Conservation (phyloP, 305 asterid species). For the Salvia sclarea region DNA sequence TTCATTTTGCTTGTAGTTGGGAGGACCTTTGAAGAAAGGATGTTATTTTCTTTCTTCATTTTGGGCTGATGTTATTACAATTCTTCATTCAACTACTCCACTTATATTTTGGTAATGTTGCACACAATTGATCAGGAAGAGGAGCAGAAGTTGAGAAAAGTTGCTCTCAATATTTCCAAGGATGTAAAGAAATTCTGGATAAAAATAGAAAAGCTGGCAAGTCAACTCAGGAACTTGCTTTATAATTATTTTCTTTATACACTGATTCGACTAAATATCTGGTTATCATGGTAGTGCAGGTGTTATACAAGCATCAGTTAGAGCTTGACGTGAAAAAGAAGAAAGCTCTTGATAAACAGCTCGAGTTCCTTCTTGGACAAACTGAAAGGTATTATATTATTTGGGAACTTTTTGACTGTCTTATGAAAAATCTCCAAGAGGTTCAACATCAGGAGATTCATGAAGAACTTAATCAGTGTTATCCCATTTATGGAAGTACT, state of each 20-base stretch:
- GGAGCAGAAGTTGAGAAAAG: conserved; percentile 83
- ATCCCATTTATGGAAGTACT: conserved; percentile 19
- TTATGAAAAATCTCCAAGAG: neutral
- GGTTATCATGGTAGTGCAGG: conserved; percentile 52
- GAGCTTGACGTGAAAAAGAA: conserved; percentile 93
- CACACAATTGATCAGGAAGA: conserved; percentile 67
- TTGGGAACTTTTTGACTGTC: conserved; percentile 21
- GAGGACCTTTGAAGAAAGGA: conserved; percentile 1
- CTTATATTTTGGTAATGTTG: conserved; percentile 30
- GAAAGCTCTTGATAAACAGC: conserved; percentile 93
- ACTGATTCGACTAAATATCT: conserved; percentile 31
- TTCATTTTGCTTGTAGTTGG: conserved; percentile 28
- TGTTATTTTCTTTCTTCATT: conserved; percentile 23
- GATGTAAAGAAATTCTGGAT: conserved; percentile 99
- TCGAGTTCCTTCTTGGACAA: conserved; percentile 99
- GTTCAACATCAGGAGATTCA: conserved; percentile 24
- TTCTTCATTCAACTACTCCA: conserved; percentile 13
- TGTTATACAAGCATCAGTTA: conserved; percentile 89
- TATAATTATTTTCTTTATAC: conserved; percentile 1
- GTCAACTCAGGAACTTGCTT: conserved; percentile 33
- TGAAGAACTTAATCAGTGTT: conserved; percentile 9
- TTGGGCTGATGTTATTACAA: conserved; percentile 27
- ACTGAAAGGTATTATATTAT: conserved; percentile 74
- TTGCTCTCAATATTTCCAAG: conserved; percentile 88
- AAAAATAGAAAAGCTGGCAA: conserved; percentile 97